A percentile compares a stretch with the other conserved stretches of the same genome.
Evolutionary conservation across 2,329 filamentous ascomycete species (phyloP).

Genomic region (Monosporascus sp.): DNA sequence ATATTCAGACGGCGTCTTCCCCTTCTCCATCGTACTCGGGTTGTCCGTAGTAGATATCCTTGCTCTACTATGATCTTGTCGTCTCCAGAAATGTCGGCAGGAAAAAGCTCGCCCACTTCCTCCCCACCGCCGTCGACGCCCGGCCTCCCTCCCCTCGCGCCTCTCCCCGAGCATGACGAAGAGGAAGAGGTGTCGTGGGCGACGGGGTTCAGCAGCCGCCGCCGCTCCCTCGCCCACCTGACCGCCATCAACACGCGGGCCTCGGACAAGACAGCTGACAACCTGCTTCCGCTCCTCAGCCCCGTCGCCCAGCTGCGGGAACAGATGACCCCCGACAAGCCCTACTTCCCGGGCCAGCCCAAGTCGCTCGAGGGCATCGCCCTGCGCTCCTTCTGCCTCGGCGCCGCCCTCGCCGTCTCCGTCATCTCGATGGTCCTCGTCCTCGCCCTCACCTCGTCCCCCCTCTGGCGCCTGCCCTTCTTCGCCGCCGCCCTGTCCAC

Average conservation of each 20-base stretch:
- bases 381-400: slow-evolving; percentile 51
- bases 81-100: background rate
- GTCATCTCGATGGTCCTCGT: slow-evolving; percentile 27
- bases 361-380: slow-evolving; percentile 58
- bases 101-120: slow-evolving; percentile 6
- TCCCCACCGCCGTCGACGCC: slow-evolving; percentile 8
- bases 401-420: slow-evolving; percentile 35
- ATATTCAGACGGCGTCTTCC: background rate
- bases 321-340: slow-evolving; percentile 26
- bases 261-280: slow-evolving; percentile 18
- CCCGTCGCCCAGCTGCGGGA: slow-evolving; percentile 21
- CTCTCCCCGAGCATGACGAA: slow-evolving; percentile 13
- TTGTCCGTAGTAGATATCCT: too few species aligned
- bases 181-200: slow-evolving; percentile 21
- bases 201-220: slow-evolving; percentile 18
- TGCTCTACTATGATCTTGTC: slow-evolving; percentile 2
- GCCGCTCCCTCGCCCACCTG: slow-evolving; percentile 13
- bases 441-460: slow-evolving; percentile 34
- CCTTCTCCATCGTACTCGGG: background rate
- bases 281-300: slow-evolving; percentile 26
- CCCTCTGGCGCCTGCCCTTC: slow-evolving; percentile 58
- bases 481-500: slow-evolving; percentile 65
- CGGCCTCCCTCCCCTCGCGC: slow-evolving; percentile 4
- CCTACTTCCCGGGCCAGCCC: slow-evolving; percentile 39
- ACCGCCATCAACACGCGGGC: slow-evolving; percentile 13